Evolutionary conservation across 1,284 basidiomycete species (phyloP).

Genomic region (Cutaneotrichosporon dermatis): DNA sequence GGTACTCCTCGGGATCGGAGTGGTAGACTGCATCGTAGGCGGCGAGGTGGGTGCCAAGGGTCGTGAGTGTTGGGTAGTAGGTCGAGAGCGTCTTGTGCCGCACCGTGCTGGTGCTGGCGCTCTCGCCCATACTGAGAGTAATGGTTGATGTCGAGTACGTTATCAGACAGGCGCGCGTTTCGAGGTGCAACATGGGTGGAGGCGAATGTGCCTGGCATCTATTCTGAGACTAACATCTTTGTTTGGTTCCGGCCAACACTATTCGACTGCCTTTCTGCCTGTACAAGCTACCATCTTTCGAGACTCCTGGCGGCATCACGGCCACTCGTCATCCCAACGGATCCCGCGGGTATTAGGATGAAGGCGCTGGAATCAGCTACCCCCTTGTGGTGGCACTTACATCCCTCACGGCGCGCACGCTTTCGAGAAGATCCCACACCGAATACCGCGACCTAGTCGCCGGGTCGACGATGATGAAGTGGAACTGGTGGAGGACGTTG

Average conservation of each 20-base stretch:
- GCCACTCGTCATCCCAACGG: constrained; percentile 18
- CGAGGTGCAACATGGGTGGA: background rate
- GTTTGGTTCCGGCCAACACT: constrained; percentile 6
- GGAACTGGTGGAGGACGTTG: constrained; percentile 17
- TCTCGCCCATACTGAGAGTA: too few relatives aligned
- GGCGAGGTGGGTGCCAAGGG: constrained; percentile 21
- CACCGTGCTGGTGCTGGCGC: background rate
- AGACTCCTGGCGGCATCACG: background rate
- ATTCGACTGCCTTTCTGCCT: too few relatives aligned
- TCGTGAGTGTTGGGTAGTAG: constrained; percentile 31
- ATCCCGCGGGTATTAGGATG: constrained; percentile 8
- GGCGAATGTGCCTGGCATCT: background rate
- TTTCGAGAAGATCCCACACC: constrained; percentile 15
- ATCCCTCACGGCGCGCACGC: constrained; percentile 16
- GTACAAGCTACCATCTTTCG: too few relatives aligned
- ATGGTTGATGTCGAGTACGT: too few relatives aligned
- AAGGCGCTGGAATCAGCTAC: constrained; percentile 9
- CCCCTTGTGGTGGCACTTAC: constrained; percentile 1
- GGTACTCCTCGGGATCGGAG: constrained; percentile 27
- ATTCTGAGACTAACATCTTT: background rate
- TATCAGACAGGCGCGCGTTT: too few relatives aligned
- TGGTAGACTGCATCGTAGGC: constrained; percentile 6
- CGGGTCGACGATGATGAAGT: constrained; percentile 8
- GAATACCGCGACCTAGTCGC: constrained; percentile 4
- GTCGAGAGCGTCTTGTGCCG: constrained; percentile 43